Conservation (phyloP, 257 asterid species). For the Verbascum thapsus region DNA sequence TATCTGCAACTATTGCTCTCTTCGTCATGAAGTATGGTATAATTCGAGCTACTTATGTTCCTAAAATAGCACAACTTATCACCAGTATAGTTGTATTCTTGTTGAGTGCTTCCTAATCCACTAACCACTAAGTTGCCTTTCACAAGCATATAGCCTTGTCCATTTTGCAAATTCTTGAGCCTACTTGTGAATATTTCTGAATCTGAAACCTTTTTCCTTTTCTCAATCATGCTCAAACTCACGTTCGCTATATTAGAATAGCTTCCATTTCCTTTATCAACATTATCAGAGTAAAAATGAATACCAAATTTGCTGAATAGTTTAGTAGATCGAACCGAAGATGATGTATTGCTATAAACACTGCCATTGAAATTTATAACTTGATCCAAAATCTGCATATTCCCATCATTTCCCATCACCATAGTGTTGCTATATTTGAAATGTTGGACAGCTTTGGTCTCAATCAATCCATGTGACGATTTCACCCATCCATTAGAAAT, state of each 20-base stretch:
- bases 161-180: slow-evolving; percentile 61
- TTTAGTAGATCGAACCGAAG: slow-evolving; percentile 23
- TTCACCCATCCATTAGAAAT: slow-evolving; percentile 53
- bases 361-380: slow-evolving; percentile 45
- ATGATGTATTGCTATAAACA: slow-evolving; percentile 32
- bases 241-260: slow-evolving; percentile 55
- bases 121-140: slow-evolving; percentile 51
- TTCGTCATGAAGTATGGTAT: slow-evolving; percentile 59
- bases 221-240: slow-evolving; percentile 54
- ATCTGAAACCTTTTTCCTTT: slow-evolving; percentile 33
- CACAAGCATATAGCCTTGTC: slow-evolving; percentile 50
- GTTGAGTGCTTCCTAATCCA: slow-evolving; percentile 72
- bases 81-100: slow-evolving; percentile 40
- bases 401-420: slow-evolving; percentile 58
- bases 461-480: slow-evolving; percentile 59
- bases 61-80: slow-evolving; percentile 57
- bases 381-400: slow-evolving; percentile 62
- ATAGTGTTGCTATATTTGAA: slow-evolving; percentile 48
- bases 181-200: slow-evolving; percentile 33
- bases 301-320: slow-evolving; percentile 47
- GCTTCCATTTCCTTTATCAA: slow-evolving; percentile 46
- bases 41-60: slow-evolving; percentile 69
- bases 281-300: slow-evolving; percentile 37
- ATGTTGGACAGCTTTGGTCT: slow-evolving; percentile 44
- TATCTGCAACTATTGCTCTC: slow-evolving; percentile 43